Conservation (phyloP, 257 asterid genomes). For the Phtheirospermum japonicum region DNA sequence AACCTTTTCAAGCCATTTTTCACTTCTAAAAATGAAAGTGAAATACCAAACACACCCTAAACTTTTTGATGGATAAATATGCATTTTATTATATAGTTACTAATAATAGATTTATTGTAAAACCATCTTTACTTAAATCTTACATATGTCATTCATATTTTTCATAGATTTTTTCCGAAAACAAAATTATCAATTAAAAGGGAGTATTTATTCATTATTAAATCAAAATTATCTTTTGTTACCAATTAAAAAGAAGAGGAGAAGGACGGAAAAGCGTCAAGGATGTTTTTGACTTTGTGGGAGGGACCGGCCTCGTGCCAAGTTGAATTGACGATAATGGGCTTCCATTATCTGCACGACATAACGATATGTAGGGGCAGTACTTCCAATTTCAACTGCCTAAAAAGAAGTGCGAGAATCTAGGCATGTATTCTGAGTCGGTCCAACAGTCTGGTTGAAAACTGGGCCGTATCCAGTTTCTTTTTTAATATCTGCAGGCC, state of each 20-base stretch:
- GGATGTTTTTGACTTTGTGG: constrained; percentile 1
- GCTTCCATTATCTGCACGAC: constrained; percentile 31
- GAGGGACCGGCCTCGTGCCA: constrained; percentile 43
- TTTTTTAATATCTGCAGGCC: background rate
- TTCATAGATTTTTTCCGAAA: too few species aligned
- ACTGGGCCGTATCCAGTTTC: background rate
- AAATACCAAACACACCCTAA: too few species aligned
- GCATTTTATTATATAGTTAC: too few species aligned
- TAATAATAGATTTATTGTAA: too few species aligned
- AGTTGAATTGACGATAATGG: constrained; percentile 41
- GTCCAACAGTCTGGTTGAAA: background rate
- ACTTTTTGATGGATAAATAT: too few species aligned
- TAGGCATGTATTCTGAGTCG: constrained; percentile 23
- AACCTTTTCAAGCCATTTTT: too few species aligned
- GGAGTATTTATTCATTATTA: too few species aligned
- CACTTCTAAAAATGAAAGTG: too few species aligned
- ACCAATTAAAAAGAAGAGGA: background rate
- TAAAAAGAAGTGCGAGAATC: constrained; percentile 36
- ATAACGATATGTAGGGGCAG: background rate
- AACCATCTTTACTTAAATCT: too few species aligned
- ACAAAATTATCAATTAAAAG: too few species aligned
- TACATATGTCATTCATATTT: too few species aligned
- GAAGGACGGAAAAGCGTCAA: constrained; percentile 35
- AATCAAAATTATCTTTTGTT: too few species aligned
- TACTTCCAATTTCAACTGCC: constrained; percentile 28